Base-by-base conservation (phyloP, 2,329 filamentous ascomycete genomes). In the Aspergillus niger region DNA sequence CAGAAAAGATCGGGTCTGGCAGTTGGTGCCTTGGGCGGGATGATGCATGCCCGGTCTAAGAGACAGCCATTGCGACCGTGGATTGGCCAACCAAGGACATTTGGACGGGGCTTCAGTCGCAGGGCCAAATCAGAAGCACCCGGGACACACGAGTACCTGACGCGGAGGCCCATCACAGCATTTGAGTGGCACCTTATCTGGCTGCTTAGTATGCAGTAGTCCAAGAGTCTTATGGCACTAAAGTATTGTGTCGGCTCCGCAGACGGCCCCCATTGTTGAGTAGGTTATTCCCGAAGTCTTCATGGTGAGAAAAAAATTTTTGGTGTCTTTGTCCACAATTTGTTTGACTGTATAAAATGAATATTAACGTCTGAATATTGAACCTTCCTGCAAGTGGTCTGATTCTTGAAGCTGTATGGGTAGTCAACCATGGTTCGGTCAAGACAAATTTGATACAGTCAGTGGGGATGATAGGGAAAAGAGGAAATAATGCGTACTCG, bases 41-140 rank as follows among this genome's bases (percentile, higher is more conserved):
- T 72, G 70, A 71, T 74, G 68, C 68, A 70, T 64, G 59, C 66
- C 59, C 64, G 67, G 60, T 52, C 65, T 64, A 64, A 63, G 63
- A 70, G 59, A 58, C 62, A 62, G 54, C 50, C 17, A 60, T 55
- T 63, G 58, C 53, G 55, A 43, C 36, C 50, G 58, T 15, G 57
- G 58, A 73, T 72, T 72, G 69, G 70, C 11, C 48, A 61, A 62
- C 67, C 61, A 49, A 32, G 50, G 17, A 50, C 43, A 30, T 54
- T 20, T 41, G 50, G 57, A 61, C 60, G 62, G 59, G 58, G 50
- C 26, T 47, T 47, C 44, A 57, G 52, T 57, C 26, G 48, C 58
- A 57, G 55, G 36, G 44, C 24, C 66, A 55, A 68, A 68, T 68
- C 65, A 66, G 20, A 49, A 43, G 36, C 32, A 24, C 32, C 24